phyloP scores from a whole-genome alignment of 2,329 filamentous ascomycete genomes.

The Zymoseptoria crescenta region DNA sequence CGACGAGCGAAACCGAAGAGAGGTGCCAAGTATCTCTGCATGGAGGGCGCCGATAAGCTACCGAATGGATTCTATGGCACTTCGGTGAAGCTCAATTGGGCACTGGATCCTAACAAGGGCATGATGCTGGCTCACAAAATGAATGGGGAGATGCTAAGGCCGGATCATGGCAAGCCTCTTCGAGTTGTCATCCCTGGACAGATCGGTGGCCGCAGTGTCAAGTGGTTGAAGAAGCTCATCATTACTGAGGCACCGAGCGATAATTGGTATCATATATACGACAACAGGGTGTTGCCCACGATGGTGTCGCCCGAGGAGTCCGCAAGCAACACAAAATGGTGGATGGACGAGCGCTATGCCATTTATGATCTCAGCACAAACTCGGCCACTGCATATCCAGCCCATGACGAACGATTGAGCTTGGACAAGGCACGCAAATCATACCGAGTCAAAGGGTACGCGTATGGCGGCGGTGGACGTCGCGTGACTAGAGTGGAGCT shows the following conservation, averaged over 20 bases:
- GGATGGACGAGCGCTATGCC: slow-evolving; percentile 83
- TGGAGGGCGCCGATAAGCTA: slow-evolving; percentile 79
- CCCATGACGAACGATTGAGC: slow-evolving; percentile 62
- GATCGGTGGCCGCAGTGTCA: slow-evolving; percentile 86
- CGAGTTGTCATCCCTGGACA: slow-evolving; percentile 80
- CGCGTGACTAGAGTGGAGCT: slow-evolving; percentile 75
- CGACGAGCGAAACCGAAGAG: slow-evolving; percentile 58
- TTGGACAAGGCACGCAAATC: slow-evolving; percentile 41
- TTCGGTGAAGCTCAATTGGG: slow-evolving; percentile 81
- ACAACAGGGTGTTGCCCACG: slow-evolving; percentile 83
- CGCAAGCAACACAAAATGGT: slow-evolving; percentile 64
- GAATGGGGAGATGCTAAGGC: slow-evolving; percentile 74
- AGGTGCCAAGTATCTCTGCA: slow-evolving; percentile 74
- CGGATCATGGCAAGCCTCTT: slow-evolving; percentile 80
- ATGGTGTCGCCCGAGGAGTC: slow-evolving; percentile 77
- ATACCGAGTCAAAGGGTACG: slow-evolving; percentile 71
- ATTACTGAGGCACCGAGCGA: slow-evolving; percentile 72
- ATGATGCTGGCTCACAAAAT: slow-evolving; percentile 85
- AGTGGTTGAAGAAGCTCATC: slow-evolving; percentile 80
- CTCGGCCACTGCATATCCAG: slow-evolving; percentile 70
- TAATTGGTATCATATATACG: slow-evolving; percentile 94
- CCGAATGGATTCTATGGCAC: slow-evolving; percentile 88
- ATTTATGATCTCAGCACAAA: slow-evolving; percentile 91
- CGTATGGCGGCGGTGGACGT: slow-evolving; percentile 80
- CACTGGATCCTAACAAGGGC: slow-evolving; percentile 70